Conservation (phyloP, 176 grass and related monocot genomes). For the Phragmites australis region DNA sequence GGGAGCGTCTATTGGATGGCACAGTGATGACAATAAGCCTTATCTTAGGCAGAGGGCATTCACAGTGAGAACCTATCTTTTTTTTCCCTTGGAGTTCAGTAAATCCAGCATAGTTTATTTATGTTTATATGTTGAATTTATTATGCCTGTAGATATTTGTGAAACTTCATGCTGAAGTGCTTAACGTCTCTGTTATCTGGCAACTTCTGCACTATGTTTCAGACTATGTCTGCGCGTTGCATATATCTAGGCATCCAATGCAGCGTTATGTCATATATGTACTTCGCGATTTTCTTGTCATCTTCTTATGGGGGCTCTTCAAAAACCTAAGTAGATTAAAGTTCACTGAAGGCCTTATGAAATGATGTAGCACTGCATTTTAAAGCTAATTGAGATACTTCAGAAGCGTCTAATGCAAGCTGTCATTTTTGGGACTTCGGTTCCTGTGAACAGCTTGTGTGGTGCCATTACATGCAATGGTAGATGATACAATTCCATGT, state of each 20-base stretch:
- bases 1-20: constrained; percentile 89
- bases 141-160: neutral
- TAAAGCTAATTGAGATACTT: neutral
- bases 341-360: neutral
- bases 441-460: neutral
- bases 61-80: constrained; percentile 47
- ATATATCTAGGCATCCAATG: neutral
- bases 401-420: neutral
- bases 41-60: constrained; percentile 95
- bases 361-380: neutral
- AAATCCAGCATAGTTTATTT: neutral
- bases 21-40: constrained; percentile 86
- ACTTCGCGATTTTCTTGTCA: neutral
- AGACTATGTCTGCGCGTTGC: neutral
- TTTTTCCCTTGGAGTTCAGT: neutral
- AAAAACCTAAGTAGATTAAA: too few relatives aligned
- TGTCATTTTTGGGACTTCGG: neutral
- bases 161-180: neutral
- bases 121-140: neutral
- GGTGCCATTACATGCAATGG: neutral
- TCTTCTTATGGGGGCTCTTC: neutral
- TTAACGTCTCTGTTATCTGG: neutral
- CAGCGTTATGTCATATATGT: too few relatives aligned
- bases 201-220: neutral
- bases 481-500: neutral